Base-by-base conservation (phyloP, 176 grass and related monocot genomes). In the Tillandsia fasciculata region DNA sequence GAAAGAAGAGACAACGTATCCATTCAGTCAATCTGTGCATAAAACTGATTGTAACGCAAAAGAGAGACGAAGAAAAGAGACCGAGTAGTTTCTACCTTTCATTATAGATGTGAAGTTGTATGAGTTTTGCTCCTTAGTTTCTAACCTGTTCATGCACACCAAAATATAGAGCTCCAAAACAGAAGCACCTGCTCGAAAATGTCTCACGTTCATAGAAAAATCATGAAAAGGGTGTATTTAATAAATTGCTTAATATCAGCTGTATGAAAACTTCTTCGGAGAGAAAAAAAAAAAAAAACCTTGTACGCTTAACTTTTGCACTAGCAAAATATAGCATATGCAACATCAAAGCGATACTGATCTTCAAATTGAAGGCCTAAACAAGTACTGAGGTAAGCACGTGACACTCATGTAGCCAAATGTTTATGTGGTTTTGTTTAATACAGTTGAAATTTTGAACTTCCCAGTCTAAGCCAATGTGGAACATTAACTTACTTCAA, bases 81-180 rank as follows among this genome's bases (percentile, higher is more conserved):
- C 33, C 7, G 50, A 70, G 11, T 42, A 70, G n/a, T 11, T 70
- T 59, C 71, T 77, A 92, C 93, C 93, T 89, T 96, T 92, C 83
- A 96, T 96, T 70, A 92, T 74, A 68, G 81, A 83, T 51, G 68
- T 92, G 78, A 96, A 96, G 79, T 92, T 96, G 81, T 85, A 90
- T 26, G 81, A 90, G 49, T 68, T 87, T 67, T 89, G 83, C 79
- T 96, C 92, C 78, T 96, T 96, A 72, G 68, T 72, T 74, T 96
- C 85, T 68, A 96, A 72, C 74, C 92, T 89, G 69, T 85, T 78
- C 92, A 96, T 96, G 83, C 92, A 96, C 27, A 96, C 88, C 63
- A 96, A 83, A 74, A 96, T 79, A 72, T 96, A 92, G 9, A 96
- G 74, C 70, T 96, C 92, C 81, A 96, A 74, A 74, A 96, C 89